A percentile compares a stretch with the other conserved stretches of the same genome.
Evolutionary conservation across 768 basidiomycete genomes (phyloP).

Genomic region (Pisolithus microcarpus): DNA sequence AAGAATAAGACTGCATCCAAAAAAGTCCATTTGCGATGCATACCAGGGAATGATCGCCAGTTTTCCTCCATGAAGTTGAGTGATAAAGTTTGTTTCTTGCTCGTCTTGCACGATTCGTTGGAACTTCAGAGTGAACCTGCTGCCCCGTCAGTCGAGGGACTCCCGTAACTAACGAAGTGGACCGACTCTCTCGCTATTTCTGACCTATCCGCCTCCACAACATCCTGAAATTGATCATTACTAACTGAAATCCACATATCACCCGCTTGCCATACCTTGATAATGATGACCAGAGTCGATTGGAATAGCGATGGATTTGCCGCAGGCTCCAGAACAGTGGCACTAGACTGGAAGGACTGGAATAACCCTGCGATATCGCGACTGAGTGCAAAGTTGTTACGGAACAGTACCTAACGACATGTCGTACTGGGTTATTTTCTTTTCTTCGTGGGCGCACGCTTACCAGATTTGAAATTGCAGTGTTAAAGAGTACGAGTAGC

Average conservation of each 20-base stretch:
- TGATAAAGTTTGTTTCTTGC: conserved; percentile 50
- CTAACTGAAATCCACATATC: background rate
- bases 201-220: conserved; percentile 45
- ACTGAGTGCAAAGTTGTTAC: conserved; percentile 52
- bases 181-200: conserved; percentile 49
- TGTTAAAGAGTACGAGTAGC: conserved; percentile 50
- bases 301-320: conserved; percentile 47
- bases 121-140: conserved; percentile 44
- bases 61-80: conserved; percentile 42
- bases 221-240: conserved; percentile 35
- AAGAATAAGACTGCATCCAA: background rate
- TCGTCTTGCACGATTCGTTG: conserved; percentile 48
- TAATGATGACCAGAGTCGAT: conserved; percentile 48
- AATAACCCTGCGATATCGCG: conserved; percentile 49
- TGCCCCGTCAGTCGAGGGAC: background rate
- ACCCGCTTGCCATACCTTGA: conserved; percentile 34
- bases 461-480: conserved; percentile 51
- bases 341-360: conserved; percentile 46
- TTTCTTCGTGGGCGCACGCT: background rate
- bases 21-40: background rate
- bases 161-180: background rate
- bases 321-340: conserved; percentile 44
- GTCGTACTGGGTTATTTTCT: background rate
- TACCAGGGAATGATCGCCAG: conserved; percentile 48
- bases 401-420: conserved; percentile 40